These are phyloP conservation scores for Pseudognaphalium luteoalbum DNA, from an alignment of 129 eudicot species.

Conservation along the genomic window DNA sequence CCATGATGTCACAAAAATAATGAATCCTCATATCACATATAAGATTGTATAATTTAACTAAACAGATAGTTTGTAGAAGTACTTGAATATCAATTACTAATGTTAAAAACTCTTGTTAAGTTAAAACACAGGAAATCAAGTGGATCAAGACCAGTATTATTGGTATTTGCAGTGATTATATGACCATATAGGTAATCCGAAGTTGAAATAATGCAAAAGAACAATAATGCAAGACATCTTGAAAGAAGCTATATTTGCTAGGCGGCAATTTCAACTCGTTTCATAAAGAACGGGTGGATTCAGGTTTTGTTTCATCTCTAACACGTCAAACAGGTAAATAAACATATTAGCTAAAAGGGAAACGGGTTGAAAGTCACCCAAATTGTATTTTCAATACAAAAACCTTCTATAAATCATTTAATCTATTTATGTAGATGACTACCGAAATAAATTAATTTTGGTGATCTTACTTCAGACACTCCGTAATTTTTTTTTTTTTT, in stretches of 20 bases:
- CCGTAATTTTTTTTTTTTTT: too few species aligned
- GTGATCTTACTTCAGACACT: background rate
- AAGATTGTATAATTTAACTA: background rate
- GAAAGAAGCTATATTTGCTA: slow-evolving; percentile 10
- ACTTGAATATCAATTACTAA: background rate
- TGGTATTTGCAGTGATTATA: background rate
- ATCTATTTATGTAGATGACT: too few species aligned
- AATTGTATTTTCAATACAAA: too few species aligned
- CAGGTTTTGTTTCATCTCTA: background rate
- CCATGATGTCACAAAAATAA: background rate
- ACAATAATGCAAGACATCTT: background rate
- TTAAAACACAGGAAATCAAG: background rate
- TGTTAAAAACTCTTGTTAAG: background rate
- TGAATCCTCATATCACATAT: background rate
- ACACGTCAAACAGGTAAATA: background rate
- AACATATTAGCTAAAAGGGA: background rate
- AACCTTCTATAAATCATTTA: too few species aligned
- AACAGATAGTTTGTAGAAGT: background rate
- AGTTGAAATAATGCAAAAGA: background rate
- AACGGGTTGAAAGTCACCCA: background rate
- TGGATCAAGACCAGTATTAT: background rate
- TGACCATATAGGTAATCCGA: background rate
- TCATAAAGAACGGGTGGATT: background rate
- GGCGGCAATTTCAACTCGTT: background rate
- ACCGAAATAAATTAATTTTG: background rate